Base-by-base conservation (phyloP, 1,139 yeast genomes). In the Geotrichum restrictum region DNA sequence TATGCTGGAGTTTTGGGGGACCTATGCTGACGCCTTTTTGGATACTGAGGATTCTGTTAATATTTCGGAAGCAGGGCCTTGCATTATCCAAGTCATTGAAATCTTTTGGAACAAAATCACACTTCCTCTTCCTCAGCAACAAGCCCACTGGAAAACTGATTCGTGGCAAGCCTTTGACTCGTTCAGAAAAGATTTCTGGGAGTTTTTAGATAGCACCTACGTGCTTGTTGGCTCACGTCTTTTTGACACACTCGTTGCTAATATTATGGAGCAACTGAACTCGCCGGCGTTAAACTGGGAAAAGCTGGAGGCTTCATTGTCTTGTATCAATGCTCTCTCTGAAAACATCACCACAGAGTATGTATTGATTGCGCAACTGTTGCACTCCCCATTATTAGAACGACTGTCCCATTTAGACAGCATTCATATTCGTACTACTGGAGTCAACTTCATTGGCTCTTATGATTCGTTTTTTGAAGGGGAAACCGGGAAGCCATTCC, bases 1-100 rank as follows among this genome's bases (percentile, higher is more conserved):
- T 52, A 74, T 88, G 59, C 73, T 87, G 3, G 82, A 82, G 51
- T 87, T 89, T 63, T 93, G 98, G 98, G 79, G 80, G 52, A 84
- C 83, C 54, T 74, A 85, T 51, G 81, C 84, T 7, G 94, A 86
- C 56, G 76, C 80, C 1, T 79, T 78, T 54, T 70, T 77, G 16
- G 83, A 79, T 59, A 84, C 80, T 53, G 75, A 84, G 73, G 19
- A 47, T 64, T 64, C 16, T 52, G 33, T 27, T n/a, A 36, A 70
- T 38, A 68, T 79, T 3, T 18, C 45, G 3, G 53, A 51, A 11
- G 37, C 51, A 32, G 63, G 71, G 39, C 64, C 63, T 0, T 60
- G 81, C 1, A 74, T 84, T 56, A 65, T 68, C 22, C 68, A 71
- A 45, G 74, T 85, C 3, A 74, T 85, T 31, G 70, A 69, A 18